phyloP scores from a whole-genome alignment of 352 stramenopile species.

The Phytopythium cucurbitacearum region DNA sequence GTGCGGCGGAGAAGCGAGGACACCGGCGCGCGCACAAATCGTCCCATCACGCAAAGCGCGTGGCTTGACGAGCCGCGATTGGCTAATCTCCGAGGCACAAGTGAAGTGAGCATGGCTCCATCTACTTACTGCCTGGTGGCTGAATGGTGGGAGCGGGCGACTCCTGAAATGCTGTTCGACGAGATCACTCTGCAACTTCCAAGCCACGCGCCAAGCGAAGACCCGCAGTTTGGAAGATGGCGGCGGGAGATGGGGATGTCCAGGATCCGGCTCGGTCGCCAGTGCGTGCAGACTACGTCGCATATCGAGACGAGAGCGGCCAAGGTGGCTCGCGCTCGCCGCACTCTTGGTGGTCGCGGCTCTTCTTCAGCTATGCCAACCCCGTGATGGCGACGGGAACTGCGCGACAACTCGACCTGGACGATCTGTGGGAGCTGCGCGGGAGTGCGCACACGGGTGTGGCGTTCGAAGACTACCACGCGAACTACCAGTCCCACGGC shows the following conservation, averaged over 20 bases:
- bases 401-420: constrained; percentile 2
- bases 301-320: background rate
- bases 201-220: too few species aligned
- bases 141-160: too few species aligned
- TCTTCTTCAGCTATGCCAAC: constrained; percentile 7
- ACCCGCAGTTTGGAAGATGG: too few species aligned
- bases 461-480: constrained; percentile 3
- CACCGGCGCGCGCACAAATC: too few species aligned
- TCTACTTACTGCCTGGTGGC: too few species aligned
- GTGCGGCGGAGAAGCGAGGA: too few species aligned
- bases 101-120: constrained; percentile 1
- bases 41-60: background rate
- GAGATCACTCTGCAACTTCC: too few species aligned
- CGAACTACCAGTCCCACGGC: background rate
- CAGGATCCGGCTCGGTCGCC: too few species aligned
- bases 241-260: too few species aligned
- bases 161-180: too few species aligned
- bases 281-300: background rate
- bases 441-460: background rate
- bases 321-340: background rate
- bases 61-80: background rate
- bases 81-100: background rate
- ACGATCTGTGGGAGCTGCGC: constrained; percentile 6
- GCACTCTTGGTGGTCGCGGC: constrained; percentile 2
- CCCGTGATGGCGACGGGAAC: constrained; percentile 4